Conservation (phyloP, 768 basidiomycete species). For the Tricholoma flavovirens region DNA sequence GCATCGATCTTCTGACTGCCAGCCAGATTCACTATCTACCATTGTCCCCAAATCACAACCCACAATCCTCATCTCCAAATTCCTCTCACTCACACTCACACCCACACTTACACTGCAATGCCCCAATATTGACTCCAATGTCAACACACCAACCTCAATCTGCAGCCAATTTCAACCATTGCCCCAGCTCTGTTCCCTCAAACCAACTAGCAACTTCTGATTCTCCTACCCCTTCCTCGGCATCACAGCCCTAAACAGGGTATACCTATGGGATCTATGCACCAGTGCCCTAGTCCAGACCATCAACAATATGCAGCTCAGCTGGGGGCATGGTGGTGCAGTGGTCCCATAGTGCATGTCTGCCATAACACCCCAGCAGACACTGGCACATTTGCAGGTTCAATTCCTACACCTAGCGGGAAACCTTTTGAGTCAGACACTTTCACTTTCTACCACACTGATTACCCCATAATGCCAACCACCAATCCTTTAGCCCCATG, state of each 20-base stretch:
- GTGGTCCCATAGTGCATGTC: too few species aligned
- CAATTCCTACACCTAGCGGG: too few species aligned
- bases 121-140: not conserved
- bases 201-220: constrained; percentile 33
- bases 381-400: too few species aligned
- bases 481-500: too few species aligned
- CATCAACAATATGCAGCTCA: constrained; percentile 34
- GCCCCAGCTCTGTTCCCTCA: constrained; percentile 48
- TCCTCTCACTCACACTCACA: not conserved
- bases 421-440: too few species aligned
- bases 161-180: constrained; percentile 62
- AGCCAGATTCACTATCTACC: constrained; percentile 13
- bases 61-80: constrained; percentile 18
- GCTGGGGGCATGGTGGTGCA: too few species aligned
- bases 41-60: constrained; percentile 25
- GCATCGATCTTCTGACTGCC: constrained; percentile 34
- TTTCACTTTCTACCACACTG: too few species aligned
- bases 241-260: not conserved
- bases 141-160: constrained; percentile 8
- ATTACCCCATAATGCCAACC: too few species aligned
- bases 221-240: not conserved
- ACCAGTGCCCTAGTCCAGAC: constrained; percentile 43
- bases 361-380: too few species aligned
- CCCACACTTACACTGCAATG: not conserved
- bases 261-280: constrained; percentile 61